Base-by-base conservation (phyloP, 2,329 filamentous ascomycete species). In the Chaetomiaceae sp. region DNA sequence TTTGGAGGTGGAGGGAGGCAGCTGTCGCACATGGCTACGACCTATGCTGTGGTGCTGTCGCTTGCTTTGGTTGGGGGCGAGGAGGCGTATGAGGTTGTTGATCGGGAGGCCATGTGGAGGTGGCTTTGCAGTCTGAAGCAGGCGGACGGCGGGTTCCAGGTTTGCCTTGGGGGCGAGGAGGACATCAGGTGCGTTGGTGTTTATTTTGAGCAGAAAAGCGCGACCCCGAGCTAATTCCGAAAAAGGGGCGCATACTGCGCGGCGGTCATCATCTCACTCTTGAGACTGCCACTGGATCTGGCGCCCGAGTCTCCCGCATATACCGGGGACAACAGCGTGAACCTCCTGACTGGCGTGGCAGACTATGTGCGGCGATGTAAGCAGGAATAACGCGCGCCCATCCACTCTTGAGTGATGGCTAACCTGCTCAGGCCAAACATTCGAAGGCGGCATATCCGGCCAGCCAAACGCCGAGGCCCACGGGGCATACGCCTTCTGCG, bases 1-100 rank as follows among this genome's bases (percentile, higher is more conserved):
- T 96, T 96, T 68, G 94, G 91, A 48, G 94, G 92, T 59, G 91
- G 94, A n/a, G 87, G 91, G 69, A 91, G 92, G 25, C 94, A 97
- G 68, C 78, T 82, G 61, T 91, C 89, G 49, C 94, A 99, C 71
- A 80, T 94, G 61, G 94, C 94, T 53, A 87, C 89, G 43, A 90
- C 88, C 1, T 99, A 97, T 76, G 91, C 91, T 44, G 81, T 86
- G 37, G 73, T 95, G 19, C 79, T 99, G 54, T 83, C 88, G 42
- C 76, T 99, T 47, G 82, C 87, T 22, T 81, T 91, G 58, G 87
- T 92, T 38, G 90, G 89, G 47, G 89, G 88, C 8, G 73, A 85
- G 54, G 84, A 87, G 53, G 82, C 83, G 38, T 88, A 90, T 66
- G 79, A 85, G 56, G 74, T 89, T 51, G 82, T 97, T 55, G 87